Base-by-base conservation (phyloP, 2,329 filamentous ascomycete genomes). In the Colletotrichum siamense region DNA sequence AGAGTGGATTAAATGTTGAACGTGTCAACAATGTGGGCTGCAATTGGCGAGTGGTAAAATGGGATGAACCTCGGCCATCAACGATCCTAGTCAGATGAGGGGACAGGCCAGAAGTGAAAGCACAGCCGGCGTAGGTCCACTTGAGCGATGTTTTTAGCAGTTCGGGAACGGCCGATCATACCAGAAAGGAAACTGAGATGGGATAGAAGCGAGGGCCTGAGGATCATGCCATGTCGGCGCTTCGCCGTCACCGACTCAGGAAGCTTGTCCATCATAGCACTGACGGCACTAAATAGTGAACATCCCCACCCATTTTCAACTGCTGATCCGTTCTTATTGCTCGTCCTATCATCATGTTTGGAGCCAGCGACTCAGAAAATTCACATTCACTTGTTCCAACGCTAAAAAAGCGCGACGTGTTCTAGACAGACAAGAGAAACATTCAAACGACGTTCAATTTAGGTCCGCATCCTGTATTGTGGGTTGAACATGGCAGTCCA, bases 201-300 rank as follows among this genome's bases (percentile, higher is more conserved):
- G n/a, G n/a, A 22, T 8, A 22, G 10, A 22, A 22, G n/a, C 44
- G 44, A 3, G 1, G 0, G 44, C n/a, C n/a, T 13, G n/a, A 52
- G 44, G 44, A 52, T 52, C 44, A 22, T 52, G 44, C 2, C n/a
- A 52, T 52, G 44, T 52, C 44, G 44, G 44, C n/a, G 44, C 44
- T 52, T 52, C n/a, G 44, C 44, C n/a, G 44, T 52, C 44, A 52
- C n/a, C 44, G 44, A 52, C n/a, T 52, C 44, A 52, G 44, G 44
- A 52, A 52, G 44, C n/a, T 52, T 22, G 44, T 22, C 44, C n/a
- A 52, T 52, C 44, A 52, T 7, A 52, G n/a, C 44, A 52, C 6
- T 52, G 6, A 52, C 3, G 3, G 44, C 44, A 22, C 44, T 22
- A 52, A 52, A 52, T 22, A 8, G n/a, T 22, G 44, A 52, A 52